A percentile compares a stretch with the other conserved stretches of the same genome.
Evolutionary conservation across 1,284 basidiomycete species (phyloP).

Genomic region (Ustilago curta): DNA sequence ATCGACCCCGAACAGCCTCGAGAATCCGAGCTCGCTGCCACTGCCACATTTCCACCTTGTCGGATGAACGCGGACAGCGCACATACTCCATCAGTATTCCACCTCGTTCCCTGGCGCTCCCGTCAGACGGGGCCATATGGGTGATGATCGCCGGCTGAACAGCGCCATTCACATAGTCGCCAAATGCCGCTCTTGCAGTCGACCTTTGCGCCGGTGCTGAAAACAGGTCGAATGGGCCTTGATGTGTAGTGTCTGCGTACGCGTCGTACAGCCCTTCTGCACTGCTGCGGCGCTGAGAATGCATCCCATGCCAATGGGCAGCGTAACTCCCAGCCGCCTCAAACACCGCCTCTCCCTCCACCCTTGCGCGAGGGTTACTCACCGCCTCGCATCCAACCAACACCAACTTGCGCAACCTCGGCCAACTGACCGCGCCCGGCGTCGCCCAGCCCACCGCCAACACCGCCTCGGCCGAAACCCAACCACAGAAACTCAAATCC

Average conservation of each 20-base stretch:
- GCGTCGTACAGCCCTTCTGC: not conserved
- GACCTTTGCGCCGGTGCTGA: not conserved
- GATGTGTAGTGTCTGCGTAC: constrained; percentile 1
- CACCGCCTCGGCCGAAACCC: constrained; percentile 34
- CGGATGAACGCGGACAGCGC: constrained; percentile 21
- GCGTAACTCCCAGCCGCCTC: constrained; percentile 11
- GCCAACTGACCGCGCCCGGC: constrained; percentile 10
- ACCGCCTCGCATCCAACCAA: constrained; percentile 24
- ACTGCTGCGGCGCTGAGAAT: constrained; percentile 16
- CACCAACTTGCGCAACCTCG: constrained; percentile 22
- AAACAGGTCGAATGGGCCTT: constrained; percentile 24
- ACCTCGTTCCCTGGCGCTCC: not conserved
- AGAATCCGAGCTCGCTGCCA: constrained; percentile 40
- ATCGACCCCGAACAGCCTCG: constrained; percentile 34
- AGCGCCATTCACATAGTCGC: constrained; percentile 15
- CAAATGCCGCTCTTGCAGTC: constrained; percentile 3
- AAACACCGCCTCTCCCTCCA: not conserved
- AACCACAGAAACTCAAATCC: constrained; percentile 45
- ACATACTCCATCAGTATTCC: constrained; percentile 17
- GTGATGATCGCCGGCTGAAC: constrained; percentile 28
- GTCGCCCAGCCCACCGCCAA: constrained; percentile 29
- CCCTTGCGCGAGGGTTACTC: constrained; percentile 2
- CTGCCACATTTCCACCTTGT: constrained; percentile 29
- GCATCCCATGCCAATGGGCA: constrained; percentile 25
- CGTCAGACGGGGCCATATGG: constrained; percentile 1